Conservation (phyloP, 768 basidiomycete genomes). For the Boletus eberwhitei region DNA sequence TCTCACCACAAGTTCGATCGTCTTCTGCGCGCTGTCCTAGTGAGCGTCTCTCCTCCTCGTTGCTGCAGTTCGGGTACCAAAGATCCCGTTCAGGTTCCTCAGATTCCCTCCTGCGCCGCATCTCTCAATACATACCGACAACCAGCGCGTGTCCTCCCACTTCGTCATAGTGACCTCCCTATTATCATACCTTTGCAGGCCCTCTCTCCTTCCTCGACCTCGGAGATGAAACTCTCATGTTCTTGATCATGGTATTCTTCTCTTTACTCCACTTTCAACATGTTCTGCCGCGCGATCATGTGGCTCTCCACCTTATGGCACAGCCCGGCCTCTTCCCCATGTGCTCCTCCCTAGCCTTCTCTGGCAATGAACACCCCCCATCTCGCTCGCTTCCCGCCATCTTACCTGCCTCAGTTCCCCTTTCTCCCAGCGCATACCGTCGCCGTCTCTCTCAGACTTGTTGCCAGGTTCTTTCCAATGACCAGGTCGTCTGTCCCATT, state of each 20-base stretch:
- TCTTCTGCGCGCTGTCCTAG: constrained; percentile 9
- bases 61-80: constrained; percentile 1
- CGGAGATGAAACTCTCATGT: constrained; percentile 37
- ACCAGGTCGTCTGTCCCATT: background rate
- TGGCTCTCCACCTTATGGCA: constrained; percentile 18
- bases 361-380: constrained; percentile 25
- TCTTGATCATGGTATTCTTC: constrained; percentile 27
- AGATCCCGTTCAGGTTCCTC: constrained; percentile 13
- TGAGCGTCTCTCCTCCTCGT: constrained; percentile 20
- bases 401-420: background rate
- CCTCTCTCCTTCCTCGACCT: constrained; percentile 26
- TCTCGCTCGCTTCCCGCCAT: background rate
- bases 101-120: constrained; percentile 12
- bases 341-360: constrained; percentile 1
- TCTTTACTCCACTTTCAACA: constrained; percentile 29
- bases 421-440: constrained; percentile 2
- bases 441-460: background rate
- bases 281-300: constrained; percentile 26
- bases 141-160: constrained; percentile 8
- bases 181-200: constrained; percentile 19
- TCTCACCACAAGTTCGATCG: constrained; percentile 16
- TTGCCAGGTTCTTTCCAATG: background rate
- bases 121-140: constrained; percentile 12
- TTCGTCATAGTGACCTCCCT: constrained; percentile 24
- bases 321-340: constrained; percentile 17